Evolutionary conservation across 805 yeast species (phyloP).

Genomic region (Candida gorgasii): DNA sequence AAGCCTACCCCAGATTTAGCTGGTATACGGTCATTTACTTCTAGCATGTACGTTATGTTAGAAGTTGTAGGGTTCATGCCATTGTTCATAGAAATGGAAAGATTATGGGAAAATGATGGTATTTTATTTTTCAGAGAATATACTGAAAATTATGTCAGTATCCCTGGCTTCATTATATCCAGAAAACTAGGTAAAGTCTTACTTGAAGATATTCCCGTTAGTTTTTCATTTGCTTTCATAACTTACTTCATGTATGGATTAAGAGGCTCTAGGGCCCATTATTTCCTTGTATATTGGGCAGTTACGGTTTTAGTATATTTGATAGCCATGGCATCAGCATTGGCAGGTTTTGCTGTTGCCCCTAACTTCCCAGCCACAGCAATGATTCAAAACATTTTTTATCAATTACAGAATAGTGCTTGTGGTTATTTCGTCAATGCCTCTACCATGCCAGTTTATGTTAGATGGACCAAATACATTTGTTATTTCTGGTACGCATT

Average conservation of each 20-base stretch:
- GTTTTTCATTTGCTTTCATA: constrained; percentile 57
- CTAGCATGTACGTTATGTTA: constrained; percentile 35
- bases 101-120: constrained; percentile 42
- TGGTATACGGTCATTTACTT: constrained; percentile 62
- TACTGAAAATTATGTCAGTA: constrained; percentile 65
- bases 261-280: constrained; percentile 34
- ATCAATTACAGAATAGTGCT: constrained; percentile 73
- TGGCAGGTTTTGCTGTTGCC: constrained; percentile 53
- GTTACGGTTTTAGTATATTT: constrained; percentile 57
- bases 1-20: constrained; percentile 58
- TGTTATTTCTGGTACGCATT: constrained; percentile 79
- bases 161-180: constrained; percentile 64
- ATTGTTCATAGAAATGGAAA: constrained; percentile 38
- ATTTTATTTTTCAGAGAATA: constrained; percentile 54
- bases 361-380: constrained; percentile 64
- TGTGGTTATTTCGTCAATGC: constrained; percentile 82
- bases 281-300: constrained; percentile 65
- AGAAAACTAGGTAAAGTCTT: constrained; percentile 66
- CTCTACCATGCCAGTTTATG: constrained; percentile 76
- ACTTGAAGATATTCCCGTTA: constrained; percentile 67
- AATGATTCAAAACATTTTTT: constrained; percentile 60
- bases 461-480: constrained; percentile 78
- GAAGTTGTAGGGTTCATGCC: constrained; percentile 44
- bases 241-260: constrained; percentile 81
- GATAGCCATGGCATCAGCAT: constrained; percentile 56